These are phyloP conservation scores for Podospora pseudopauciseta DNA, from an alignment of 495 filamentous ascomycete genomes.

Conservation along the genomic window DNA sequence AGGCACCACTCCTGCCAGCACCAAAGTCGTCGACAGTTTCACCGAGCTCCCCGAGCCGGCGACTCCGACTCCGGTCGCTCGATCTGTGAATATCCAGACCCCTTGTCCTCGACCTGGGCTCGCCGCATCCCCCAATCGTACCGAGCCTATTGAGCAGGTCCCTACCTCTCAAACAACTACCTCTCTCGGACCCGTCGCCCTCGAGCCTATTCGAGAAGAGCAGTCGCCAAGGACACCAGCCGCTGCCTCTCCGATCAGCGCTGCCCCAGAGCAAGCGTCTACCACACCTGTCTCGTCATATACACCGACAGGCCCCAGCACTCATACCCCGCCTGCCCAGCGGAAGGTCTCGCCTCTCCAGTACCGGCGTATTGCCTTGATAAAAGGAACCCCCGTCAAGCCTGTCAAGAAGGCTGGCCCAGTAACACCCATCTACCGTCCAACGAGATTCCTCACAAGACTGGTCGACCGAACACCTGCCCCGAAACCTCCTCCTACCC, in stretches of 20 bases:
- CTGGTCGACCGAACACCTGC: conserved; percentile 11
- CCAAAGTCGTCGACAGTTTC: background rate
- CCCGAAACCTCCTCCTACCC: background rate
- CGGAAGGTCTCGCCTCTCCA: conserved; percentile 6
- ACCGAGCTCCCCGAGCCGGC: background rate
- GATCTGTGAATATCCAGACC: background rate
- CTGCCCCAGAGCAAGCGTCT: background rate
- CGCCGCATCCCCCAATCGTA: no score
- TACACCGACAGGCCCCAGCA: conserved; percentile 2
- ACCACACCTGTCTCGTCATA: background rate
- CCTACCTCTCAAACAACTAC: background rate
- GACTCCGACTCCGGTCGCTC: background rate
- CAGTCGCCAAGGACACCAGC: background rate
- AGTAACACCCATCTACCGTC: background rate
- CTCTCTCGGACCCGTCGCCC: conserved; percentile 32
- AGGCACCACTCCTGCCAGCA: background rate
- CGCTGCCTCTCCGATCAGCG: background rate
- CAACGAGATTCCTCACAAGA: conserved; percentile 6
- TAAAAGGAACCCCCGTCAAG: conserved; percentile 8
- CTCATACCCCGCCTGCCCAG: background rate
- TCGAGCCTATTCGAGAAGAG: conserved; percentile 7
- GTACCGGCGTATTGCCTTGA: conserved; percentile 9
- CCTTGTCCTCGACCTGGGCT: background rate
- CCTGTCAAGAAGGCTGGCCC: background rate
- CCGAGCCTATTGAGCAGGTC: no score